These are phyloP conservation scores for Botrytis hyacinthi DNA, from an alignment of 2,329 filamentous ascomycete genomes.

Conservation along the genomic window DNA sequence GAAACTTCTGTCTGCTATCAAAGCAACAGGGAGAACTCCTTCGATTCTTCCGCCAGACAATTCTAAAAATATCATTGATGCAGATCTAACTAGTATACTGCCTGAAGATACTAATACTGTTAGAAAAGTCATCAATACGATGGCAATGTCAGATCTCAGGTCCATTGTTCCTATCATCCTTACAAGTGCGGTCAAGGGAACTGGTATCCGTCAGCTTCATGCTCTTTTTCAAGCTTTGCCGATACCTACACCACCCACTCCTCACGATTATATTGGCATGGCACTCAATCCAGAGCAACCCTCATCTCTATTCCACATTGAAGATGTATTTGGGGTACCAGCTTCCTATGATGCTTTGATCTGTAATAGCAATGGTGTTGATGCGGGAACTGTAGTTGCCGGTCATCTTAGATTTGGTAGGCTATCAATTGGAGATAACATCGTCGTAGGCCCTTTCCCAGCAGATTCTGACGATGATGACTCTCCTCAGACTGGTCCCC, in stretches of 20 bases:
- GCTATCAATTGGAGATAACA: conserved; percentile 72
- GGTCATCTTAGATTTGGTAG: conserved; percentile 79
- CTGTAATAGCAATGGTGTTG: conserved; percentile 43
- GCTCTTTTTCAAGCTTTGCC: conserved; percentile 76
- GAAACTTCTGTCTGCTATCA: conserved; percentile 74
- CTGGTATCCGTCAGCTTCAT: conserved; percentile 77
- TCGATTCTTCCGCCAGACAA: conserved; percentile 65
- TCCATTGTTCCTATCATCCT: conserved; percentile 76
- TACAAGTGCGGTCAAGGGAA: conserved; percentile 82
- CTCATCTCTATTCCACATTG: conserved; percentile 76
- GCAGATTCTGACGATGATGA: conserved; percentile 49
- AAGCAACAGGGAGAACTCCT: conserved; percentile 70
- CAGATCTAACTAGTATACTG: conserved; percentile 57
- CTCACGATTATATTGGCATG: conserved; percentile 52
- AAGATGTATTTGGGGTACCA: conserved; percentile 80
- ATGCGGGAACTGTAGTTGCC: conserved; percentile 71
- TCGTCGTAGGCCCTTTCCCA: conserved; percentile 77
- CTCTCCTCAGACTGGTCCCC: conserved; percentile 45
- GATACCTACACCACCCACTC: conserved; percentile 55
- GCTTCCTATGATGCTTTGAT: conserved; percentile 55
- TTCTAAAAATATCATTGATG: conserved; percentile 44
- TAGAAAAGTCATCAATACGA: conserved; percentile 51
- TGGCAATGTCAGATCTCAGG: conserved; percentile 43
- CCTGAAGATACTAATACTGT: conserved; percentile 57
- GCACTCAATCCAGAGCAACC: conserved; percentile 59